Evolutionary conservation across 306 rosid species (phyloP), one percentile per base, ranked within the genome.

Genomic region (Ormosia semicastrata): DNA sequence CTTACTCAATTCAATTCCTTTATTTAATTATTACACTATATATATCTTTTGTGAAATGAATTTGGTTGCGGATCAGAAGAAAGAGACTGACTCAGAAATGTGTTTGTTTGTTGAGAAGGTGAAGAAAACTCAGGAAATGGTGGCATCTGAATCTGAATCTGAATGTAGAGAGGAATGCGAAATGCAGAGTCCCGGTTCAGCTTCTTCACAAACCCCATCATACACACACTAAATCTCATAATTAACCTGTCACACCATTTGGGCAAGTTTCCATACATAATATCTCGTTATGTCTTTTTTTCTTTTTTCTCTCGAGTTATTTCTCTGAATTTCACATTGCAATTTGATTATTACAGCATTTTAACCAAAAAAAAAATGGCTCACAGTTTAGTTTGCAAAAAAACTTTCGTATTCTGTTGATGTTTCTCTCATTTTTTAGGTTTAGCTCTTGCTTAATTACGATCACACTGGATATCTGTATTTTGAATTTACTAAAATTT

Each of bases 131-230:
- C 89, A 87, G 70, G 91, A 86, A 3, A 77, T 80, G 78, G 83
- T 75, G 67, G 89, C 73, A 66, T 66, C 5, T 14, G 86, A 71
- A 34, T 83, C 74, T 1, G 86, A 47, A 62, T 63, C 70, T n/a
- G 80, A 93, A 87, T 87, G 87, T 3, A 85, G 78, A 6, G 89
- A 73, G 10, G 92, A 89, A 81, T 86, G 80, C 30, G 73, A 85
- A 57, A 77, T 82, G 46, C 77, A 72, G 57, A 89, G 90, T 82
- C 87, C 87, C 5, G 89, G 87, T 73, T 85, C 89, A 29, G 89
- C 93, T 84, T 84, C 92, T 29, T 76, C 89, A 36, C 90, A 78
- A 76, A 81, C 82, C 30, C 24, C 0, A 24, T 24, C 57, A 73
- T 66, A 82, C 71, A 59, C 62, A 41, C 60, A 84, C 50, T 78